Evolutionary conservation across 1,284 basidiomycete species (phyloP).

Genomic region (Cystobasidiaceae sp.): DNA sequence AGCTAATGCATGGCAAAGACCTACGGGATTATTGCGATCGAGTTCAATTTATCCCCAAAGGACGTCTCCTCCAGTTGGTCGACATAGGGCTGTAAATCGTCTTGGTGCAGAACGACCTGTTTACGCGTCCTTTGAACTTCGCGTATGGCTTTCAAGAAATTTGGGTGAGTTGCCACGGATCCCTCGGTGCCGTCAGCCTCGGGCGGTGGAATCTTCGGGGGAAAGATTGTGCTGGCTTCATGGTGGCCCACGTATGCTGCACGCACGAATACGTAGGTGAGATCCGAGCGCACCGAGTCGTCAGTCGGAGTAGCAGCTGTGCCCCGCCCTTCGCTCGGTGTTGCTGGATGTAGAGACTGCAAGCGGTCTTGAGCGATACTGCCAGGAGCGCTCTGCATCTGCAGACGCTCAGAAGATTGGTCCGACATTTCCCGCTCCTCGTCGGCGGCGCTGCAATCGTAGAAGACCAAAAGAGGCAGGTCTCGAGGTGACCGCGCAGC

Average conservation of each 20-base stretch:
- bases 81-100: not conserved
- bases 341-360: too few species aligned
- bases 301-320: too few species aligned
- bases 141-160: not conserved
- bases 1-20: too few species aligned
- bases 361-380: too few species aligned
- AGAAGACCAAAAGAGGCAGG: constrained; percentile 10
- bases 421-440: constrained; percentile 16
- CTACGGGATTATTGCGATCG: constrained; percentile 11
- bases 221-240: constrained; percentile 7
- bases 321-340: too few species aligned
- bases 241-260: not conserved
- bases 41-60: not conserved
- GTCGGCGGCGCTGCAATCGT: constrained; percentile 27
- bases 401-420: not conserved
- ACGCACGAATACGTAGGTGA: constrained; percentile 9
- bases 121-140: constrained; percentile 12
- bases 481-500: not conserved
- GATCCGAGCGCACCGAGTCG: too few species aligned
- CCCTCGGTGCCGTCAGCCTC: not conserved
- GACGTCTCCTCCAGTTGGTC: not conserved
- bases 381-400: too few species aligned
- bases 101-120: not conserved
- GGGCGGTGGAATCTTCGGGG: constrained; percentile 1
- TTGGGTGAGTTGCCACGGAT: not conserved